A percentile compares a stretch with the other conserved stretches of the same genome.
phyloP scores from a whole-genome alignment of 805 yeast species.

The Saccharomyces kudriavzevii region DNA sequence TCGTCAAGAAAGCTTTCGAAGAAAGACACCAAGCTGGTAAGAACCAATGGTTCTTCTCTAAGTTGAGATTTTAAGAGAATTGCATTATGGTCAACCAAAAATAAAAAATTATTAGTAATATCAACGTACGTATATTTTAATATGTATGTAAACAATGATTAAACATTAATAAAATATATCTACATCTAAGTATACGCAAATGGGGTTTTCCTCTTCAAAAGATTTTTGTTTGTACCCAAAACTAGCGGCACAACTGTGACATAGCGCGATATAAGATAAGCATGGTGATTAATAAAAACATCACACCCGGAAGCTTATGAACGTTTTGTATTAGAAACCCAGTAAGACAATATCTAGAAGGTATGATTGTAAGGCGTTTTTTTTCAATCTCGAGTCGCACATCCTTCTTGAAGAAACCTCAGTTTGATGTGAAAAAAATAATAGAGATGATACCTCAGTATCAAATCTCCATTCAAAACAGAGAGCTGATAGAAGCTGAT shows the following conservation, averaged over 20 bases:
- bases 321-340: not conserved
- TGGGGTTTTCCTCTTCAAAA: not conserved
- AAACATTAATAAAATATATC: slow-evolving; percentile 8
- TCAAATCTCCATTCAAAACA: slow-evolving; percentile 19
- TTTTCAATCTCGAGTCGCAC: slow-evolving; percentile 4
- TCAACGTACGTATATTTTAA: not conserved
- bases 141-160: slow-evolving; percentile 5
- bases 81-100: slow-evolving; percentile 3
- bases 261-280: not conserved
- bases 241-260: not conserved
- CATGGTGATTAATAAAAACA: not conserved
- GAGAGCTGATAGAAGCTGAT: slow-evolving; percentile 22
- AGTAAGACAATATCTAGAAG: not conserved
- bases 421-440: slow-evolving; percentile 22
- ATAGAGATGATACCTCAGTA: slow-evolving; percentile 13
- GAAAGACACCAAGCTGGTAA: slow-evolving; percentile 99
- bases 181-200: not conserved
- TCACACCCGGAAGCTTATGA: not conserved
- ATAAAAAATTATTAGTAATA: slow-evolving; percentile 1
- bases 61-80: slow-evolving; percentile 71
- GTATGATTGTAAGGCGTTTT: slow-evolving; percentile 3
- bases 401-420: slow-evolving; percentile 18
- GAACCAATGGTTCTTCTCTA: slow-evolving; percentile 99
- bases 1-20: slow-evolving; percentile 97
- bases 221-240: not conserved